These are phyloP conservation scores for Cyberlindnera sargentensis DNA, from an alignment of 805 yeast species.

Conservation along the genomic window DNA sequence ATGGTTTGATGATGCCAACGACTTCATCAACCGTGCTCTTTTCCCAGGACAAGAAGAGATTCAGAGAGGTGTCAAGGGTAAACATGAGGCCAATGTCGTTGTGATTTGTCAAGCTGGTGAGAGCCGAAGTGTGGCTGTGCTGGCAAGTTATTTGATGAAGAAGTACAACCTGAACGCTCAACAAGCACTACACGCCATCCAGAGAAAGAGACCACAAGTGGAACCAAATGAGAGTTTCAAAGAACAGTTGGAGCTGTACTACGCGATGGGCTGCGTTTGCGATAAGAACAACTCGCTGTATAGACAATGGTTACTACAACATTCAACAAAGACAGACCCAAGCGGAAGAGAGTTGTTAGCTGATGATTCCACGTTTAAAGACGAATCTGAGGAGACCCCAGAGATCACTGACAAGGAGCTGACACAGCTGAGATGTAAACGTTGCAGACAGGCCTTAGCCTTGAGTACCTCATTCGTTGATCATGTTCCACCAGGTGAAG, in stretches of 20 bases:
- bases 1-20: constrained; percentile 51
- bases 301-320: constrained; percentile 36
- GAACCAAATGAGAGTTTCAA: constrained; percentile 71
- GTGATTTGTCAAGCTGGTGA: constrained; percentile 90
- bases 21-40: constrained; percentile 60
- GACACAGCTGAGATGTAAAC: constrained; percentile 62
- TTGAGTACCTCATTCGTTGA: constrained; percentile 49
- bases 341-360: constrained; percentile 28
- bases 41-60: constrained; percentile 34
- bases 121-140: constrained; percentile 81
- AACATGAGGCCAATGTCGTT: constrained; percentile 40
- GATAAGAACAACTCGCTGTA: constrained; percentile 28
- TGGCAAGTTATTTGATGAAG: constrained; percentile 84
- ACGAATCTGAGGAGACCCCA: constrained; percentile 18
- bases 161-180: constrained; percentile 50
- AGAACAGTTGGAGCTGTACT: constrained; percentile 63
- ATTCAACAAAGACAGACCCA: constrained; percentile 34
- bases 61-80: constrained; percentile 20
- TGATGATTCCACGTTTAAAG: constrained; percentile 26
- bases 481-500: constrained; percentile 62
- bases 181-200: constrained; percentile 72
- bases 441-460: constrained; percentile 72
- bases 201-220: constrained; percentile 49
- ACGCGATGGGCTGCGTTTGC: constrained; percentile 33
- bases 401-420: constrained; percentile 18